These are phyloP conservation scores for Talaromyces rugulosus DNA, from an alignment of 2,329 filamentous ascomycete genomes.

Conservation along the genomic window DNA sequence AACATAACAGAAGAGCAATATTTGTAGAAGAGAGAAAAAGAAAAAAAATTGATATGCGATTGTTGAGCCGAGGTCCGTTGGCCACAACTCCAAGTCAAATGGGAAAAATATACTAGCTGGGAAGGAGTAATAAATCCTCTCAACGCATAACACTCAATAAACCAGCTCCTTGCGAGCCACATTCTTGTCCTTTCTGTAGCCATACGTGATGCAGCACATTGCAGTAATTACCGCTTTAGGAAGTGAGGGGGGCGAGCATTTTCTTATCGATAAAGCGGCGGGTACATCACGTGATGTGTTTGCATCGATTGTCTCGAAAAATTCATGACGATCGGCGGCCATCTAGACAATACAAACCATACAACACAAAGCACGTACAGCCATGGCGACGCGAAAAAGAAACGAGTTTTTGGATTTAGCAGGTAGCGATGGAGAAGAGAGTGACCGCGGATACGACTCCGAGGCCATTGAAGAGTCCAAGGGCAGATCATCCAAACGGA, in stretches of 20 bases:
- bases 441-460: constrained; percentile 42
- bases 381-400: constrained; percentile 35
- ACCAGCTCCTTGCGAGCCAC: not conserved
- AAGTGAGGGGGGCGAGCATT: not conserved
- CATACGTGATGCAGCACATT: not conserved
- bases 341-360: not conserved
- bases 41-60: too few species aligned
- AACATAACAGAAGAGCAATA: too few species aligned
- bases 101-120: too few species aligned
- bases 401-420: constrained; percentile 38
- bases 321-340: not conserved
- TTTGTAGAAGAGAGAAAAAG: too few species aligned
- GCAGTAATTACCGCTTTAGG: not conserved
- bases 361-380: not conserved
- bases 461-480: constrained; percentile 41
- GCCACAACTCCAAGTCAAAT: too few species aligned
- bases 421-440: constrained; percentile 34
- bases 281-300: not conserved
- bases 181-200: not conserved
- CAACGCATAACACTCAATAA: too few species aligned
- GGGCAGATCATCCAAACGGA: constrained; percentile 30
- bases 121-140: too few species aligned
- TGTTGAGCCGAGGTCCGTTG: too few species aligned
- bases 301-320: not conserved
- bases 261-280: not conserved